Evolutionary conservation across 2,329 filamentous ascomycete genomes (phyloP).

Genomic region (Colletotrichum euphorbiae): DNA sequence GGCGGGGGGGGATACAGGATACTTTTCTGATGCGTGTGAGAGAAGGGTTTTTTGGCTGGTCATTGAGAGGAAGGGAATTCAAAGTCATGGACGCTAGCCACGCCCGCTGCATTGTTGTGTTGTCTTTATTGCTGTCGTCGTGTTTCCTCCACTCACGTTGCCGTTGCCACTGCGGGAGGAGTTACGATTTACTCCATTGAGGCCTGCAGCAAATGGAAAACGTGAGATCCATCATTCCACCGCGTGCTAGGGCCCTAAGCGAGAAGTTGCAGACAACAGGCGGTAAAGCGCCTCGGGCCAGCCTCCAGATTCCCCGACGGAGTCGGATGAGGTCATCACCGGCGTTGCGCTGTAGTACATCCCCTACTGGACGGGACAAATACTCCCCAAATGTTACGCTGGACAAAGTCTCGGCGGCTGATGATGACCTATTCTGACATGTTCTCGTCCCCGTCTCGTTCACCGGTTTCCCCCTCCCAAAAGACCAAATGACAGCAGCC

Average conservation of each 20-base stretch:
- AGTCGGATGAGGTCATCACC: background rate
- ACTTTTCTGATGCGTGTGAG: conserved; percentile 15
- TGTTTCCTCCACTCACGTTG: background rate
- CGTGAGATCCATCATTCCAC: too few species aligned
- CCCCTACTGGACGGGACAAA: background rate
- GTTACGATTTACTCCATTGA: too few species aligned
- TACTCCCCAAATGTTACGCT: background rate
- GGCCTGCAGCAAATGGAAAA: too few species aligned
- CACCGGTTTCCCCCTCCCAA: background rate
- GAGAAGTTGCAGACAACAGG: conserved; percentile 16
- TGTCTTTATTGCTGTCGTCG: background rate
- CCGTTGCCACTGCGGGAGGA: too few species aligned
- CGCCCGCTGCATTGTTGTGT: background rate
- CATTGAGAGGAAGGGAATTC: background rate
- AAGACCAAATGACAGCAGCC: conserved; percentile 9
- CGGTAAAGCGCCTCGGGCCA: background rate
- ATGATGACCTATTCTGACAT: conserved; percentile 12
- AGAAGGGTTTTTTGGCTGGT: conserved; percentile 1
- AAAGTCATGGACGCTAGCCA: conserved; percentile 11
- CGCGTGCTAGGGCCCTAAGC: too few species aligned
- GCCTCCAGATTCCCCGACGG: too few species aligned
- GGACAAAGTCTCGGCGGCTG: conserved; percentile 6
- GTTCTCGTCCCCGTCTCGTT: background rate
- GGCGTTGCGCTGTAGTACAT: background rate
- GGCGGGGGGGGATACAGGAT: conserved; percentile 8